Evolutionary conservation across 495 filamentous ascomycete genomes (phyloP), one percentile per base, ranked within the genome.

Genomic region (Aspergillus ostianus): DNA sequence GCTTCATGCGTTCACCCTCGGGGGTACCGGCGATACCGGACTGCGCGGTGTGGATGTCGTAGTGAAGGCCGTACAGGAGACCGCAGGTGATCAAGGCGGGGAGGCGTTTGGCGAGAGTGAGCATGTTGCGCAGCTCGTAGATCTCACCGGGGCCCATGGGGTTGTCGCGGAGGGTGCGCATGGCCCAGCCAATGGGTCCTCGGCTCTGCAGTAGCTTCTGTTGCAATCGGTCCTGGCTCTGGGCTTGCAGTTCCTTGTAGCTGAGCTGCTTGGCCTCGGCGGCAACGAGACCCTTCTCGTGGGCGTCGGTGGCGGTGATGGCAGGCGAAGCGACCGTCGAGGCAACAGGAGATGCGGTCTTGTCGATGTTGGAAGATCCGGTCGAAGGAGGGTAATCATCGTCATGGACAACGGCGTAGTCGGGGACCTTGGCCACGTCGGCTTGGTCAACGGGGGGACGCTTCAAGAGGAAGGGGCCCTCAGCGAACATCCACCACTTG

Each of bases 41-140:
- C 77, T 90, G 87, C 17, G 87, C 79, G 36, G 78, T 77, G 79
- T 90, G 87, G 71, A 90, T 89, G 62, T 90, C 87, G 74, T 88
- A 90, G 79, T 90, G 75, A 21, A 85, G 59, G 65, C 87, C 87
- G 66, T 90, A 90, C 26, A 89, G 78, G 9, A 76, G 64, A 48
- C 79, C 86, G 62, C 68, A 74, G 52, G 78, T 71, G 62, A 86
- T 70, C 62, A 76, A 75, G 51, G 87, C 85, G 4, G 87, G 87
- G 23, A 89, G 58, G 53, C 87, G 85, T 67, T 80, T 85, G 53
- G 75, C 15, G 47, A 87, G 55, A 48, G 75, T 77, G 64, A 70
- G 77, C n/a, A 89, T 77, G 77, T 90, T 89, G 69, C 84, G 76
- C 30, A 80, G 9, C 69, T 90, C 87, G 77, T 90, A 88, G 51